These are phyloP conservation scores for Salvia hispanica DNA, from an alignment of 257 asterid genomes.

Conservation along the genomic window DNA sequence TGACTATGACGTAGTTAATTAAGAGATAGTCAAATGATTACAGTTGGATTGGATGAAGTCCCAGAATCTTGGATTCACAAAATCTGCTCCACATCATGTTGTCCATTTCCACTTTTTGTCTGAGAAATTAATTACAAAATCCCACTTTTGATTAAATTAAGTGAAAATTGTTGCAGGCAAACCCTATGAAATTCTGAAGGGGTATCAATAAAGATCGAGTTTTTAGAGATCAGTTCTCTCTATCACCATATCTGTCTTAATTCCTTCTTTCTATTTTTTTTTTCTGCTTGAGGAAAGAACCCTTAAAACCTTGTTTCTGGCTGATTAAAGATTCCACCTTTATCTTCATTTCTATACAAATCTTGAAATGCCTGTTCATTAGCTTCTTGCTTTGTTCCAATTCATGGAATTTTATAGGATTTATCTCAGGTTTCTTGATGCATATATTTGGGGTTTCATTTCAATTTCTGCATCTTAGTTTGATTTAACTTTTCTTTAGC, in stretches of 20 bases:
- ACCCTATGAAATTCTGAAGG: slow-evolving; percentile 32
- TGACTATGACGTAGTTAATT: slow-evolving; percentile 4
- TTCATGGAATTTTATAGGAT: slow-evolving; percentile 31
- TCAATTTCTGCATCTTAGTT: slow-evolving; percentile 11
- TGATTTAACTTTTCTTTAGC: slow-evolving; percentile 24
- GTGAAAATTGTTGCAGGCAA: slow-evolving; percentile 26
- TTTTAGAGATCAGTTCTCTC: slow-evolving; percentile 45
- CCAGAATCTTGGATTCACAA: slow-evolving; percentile 60
- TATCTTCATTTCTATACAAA: slow-evolving; percentile 23
- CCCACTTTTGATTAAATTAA: slow-evolving; percentile 28
- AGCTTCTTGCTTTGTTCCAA: background rate
- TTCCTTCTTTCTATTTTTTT: slow-evolving; percentile 11
- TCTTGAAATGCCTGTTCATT: slow-evolving; percentile 35
- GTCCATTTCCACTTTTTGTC: slow-evolving; percentile 17
- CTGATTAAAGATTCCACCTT: slow-evolving; percentile 41
- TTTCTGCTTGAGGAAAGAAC: slow-evolving; percentile 16
- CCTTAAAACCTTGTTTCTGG: slow-evolving; percentile 37
- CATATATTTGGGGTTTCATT: slow-evolving; percentile 11
- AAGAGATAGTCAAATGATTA: slow-evolving; percentile 25
- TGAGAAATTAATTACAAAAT: background rate
- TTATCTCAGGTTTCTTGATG: slow-evolving; percentile 25
- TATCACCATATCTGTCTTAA: slow-evolving; percentile 24
- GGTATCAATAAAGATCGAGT: slow-evolving; percentile 48
- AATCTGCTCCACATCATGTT: slow-evolving; percentile 35
- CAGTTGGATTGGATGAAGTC: slow-evolving; percentile 30